phyloP scores from a whole-genome alignment of 2,329 filamentous ascomycete genomes.

The Trichoderma lentiforme region DNA sequence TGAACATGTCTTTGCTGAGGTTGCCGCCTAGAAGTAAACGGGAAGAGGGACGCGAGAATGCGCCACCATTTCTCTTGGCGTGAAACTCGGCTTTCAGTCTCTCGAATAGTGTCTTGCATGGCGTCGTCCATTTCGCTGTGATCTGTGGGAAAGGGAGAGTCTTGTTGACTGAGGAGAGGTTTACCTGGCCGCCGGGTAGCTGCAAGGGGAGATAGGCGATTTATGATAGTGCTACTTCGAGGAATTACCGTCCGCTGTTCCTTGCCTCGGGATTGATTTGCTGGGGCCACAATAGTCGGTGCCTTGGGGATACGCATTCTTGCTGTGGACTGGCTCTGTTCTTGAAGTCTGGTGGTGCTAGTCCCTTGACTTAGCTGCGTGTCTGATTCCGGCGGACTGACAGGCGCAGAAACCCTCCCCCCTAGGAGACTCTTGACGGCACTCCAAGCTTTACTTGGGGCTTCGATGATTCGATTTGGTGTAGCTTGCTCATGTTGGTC shows the following conservation, averaged over 20 bases:
- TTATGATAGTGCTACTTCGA: background rate
- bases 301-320: background rate
- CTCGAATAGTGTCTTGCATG: slow-evolving; percentile 25
- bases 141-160: slow-evolving; percentile 9
- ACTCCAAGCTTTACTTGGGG: slow-evolving; percentile 7
- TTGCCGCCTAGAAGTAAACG: background rate
- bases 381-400: slow-evolving; percentile 17
- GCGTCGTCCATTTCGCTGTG: slow-evolving; percentile 26
- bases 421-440: slow-evolving; percentile 1
- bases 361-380: background rate
- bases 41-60: slow-evolving; percentile 23
- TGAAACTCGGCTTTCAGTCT: slow-evolving; percentile 16
- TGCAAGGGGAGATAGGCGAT: background rate
- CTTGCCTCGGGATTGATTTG: background rate
- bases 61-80: slow-evolving; percentile 19
- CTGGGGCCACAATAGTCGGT: background rate
- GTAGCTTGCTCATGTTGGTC: background rate
- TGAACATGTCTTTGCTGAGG: background rate
- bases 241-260: background rate
- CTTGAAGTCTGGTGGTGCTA: background rate
- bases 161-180: background rate
- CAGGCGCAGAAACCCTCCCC: background rate
- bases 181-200: background rate
- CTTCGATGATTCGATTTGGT: background rate
- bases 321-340: background rate